Evolutionary conservation across 345 rosid genomes (phyloP).

Genomic region (Lenwebbia sp.): DNA sequence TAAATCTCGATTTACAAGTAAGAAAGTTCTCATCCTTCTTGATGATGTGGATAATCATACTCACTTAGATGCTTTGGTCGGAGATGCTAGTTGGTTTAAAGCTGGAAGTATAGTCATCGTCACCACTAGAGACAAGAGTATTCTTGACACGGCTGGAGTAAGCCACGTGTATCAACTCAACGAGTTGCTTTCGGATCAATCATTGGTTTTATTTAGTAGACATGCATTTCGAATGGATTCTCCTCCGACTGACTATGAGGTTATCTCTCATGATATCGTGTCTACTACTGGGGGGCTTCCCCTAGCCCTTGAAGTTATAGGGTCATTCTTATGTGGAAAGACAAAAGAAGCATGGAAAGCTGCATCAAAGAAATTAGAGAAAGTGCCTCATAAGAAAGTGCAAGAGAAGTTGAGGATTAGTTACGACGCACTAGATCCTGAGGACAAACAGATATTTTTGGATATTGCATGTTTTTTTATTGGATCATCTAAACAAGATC

Average conservation of each 20-base stretch:
- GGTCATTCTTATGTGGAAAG: background rate
- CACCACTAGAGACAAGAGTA: background rate
- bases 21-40: no score
- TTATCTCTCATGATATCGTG: background rate
- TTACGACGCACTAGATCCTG: background rate
- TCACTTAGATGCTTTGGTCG: no score
- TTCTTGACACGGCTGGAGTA: background rate
- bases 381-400: background rate
- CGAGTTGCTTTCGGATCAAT: background rate
- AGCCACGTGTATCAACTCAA: accelerated
- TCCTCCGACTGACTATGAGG: background rate
- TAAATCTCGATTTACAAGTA: no score
- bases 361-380: background rate
- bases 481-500: background rate
- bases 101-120: background rate
- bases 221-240: background rate
- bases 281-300: background rate
- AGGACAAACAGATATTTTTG: background rate
- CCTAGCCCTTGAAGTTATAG: background rate
- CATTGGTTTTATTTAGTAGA: background rate
- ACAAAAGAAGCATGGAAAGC: background rate
- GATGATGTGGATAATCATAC: no score
- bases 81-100: background rate
- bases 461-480: background rate
- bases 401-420: background rate